Conservation (phyloP, 2,329 filamentous ascomycete species). For the Bipolaris victoriae region DNA sequence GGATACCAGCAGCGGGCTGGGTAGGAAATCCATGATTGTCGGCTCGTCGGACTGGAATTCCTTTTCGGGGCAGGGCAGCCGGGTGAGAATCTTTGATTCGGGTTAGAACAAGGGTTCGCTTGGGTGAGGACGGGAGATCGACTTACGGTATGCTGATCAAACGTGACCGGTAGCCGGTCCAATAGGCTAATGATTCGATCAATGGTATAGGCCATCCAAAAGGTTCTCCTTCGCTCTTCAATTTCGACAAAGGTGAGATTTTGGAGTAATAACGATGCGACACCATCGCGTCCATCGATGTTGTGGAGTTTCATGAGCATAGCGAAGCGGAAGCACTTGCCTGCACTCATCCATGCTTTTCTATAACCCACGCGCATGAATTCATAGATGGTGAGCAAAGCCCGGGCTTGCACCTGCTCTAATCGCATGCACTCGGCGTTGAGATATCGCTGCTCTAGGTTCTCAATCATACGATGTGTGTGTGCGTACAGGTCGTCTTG, state of each 20-base stretch:
- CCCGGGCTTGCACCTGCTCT: background rate
- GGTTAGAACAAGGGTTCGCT: background rate
- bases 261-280: background rate
- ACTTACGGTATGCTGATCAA: background rate
- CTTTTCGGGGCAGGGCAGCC: background rate
- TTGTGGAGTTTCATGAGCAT: background rate
- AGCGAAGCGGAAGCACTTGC: background rate
- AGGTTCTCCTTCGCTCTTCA: background rate
- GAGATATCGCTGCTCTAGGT: background rate
- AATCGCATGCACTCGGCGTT: background rate
- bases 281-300: background rate
- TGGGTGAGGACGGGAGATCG: background rate
- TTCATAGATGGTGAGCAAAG: background rate
- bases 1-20: background rate
- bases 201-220: slow-evolving; percentile 1
- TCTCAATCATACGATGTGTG: background rate
- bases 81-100: background rate
- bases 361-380: background rate
- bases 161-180: background rate
- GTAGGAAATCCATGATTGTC: background rate
- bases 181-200: slow-evolving; percentile 2
- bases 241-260: background rate
- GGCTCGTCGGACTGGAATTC: slow-evolving; percentile 2
- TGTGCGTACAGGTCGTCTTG: background rate
- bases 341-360: slow-evolving; percentile 2